Evolutionary conservation across 306 rosid species (phyloP).

Genomic region (Ormosia semicastrata): DNA sequence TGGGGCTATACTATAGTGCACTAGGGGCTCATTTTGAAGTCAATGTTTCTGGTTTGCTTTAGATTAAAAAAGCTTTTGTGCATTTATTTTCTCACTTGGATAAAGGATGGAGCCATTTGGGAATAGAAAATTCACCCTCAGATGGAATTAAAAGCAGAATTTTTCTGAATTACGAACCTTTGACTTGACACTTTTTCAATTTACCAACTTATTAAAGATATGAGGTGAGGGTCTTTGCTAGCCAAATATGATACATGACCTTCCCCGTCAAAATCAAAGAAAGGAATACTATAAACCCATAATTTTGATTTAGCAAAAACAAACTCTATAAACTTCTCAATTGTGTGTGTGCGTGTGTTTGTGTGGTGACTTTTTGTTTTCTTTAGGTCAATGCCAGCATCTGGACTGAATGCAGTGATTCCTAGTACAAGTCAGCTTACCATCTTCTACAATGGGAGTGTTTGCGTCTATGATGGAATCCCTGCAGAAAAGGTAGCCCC

Average conservation of each 20-base stretch:
- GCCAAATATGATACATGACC: background rate
- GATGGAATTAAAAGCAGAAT: background rate
- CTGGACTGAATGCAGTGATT: constrained; percentile 34
- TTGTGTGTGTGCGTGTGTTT: background rate
- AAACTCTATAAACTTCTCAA: background rate
- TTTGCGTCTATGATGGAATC: constrained; percentile 57
- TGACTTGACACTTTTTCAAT: background rate
- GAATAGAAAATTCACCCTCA: background rate
- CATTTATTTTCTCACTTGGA: background rate
- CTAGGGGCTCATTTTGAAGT: background rate
- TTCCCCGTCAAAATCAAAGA: background rate
- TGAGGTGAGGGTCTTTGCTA: background rate
- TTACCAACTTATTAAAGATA: background rate
- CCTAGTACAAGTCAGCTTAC: constrained; percentile 48
- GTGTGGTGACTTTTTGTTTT: constrained; percentile 6
- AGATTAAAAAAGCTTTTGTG: background rate
- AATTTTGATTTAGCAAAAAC: background rate
- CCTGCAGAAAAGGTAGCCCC: constrained; percentile 64
- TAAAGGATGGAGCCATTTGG: background rate
- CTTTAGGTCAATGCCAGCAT: constrained; percentile 37
- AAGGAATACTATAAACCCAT: background rate
- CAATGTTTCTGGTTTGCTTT: background rate
- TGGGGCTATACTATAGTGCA: background rate
- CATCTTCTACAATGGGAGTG: constrained; percentile 59
- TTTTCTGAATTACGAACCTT: background rate